phyloP scores from a whole-genome alignment of 305 asterid genomes.

The Euphrasia arctica region DNA sequence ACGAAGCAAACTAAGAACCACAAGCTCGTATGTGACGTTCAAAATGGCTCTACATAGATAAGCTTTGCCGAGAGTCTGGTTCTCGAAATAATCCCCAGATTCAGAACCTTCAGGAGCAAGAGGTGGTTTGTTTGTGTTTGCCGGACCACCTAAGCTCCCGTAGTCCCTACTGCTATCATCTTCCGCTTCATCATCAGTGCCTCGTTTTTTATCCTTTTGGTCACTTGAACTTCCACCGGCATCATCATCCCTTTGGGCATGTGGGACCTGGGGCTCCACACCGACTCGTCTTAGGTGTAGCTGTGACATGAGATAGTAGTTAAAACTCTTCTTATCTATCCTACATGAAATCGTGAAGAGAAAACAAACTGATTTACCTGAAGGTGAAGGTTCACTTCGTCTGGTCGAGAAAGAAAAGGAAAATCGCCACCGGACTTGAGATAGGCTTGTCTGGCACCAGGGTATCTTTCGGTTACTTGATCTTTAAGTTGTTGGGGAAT shows the following conservation, averaged over 20 bases:
- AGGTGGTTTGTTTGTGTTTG: constrained; percentile 41
- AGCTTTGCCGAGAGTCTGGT: constrained; percentile 32
- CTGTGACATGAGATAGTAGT: constrained; percentile 40
- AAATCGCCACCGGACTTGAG: constrained; percentile 91
- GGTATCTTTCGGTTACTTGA: constrained; percentile 79
- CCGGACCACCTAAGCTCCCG: constrained; percentile 26
- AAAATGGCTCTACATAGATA: constrained; percentile 27
- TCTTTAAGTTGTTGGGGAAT: constrained; percentile 84
- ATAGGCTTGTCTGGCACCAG: constrained; percentile 83
- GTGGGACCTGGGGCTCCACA: constrained; percentile 62
- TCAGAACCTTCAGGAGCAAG: constrained; percentile 46
- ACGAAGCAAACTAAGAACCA: constrained; percentile 28
- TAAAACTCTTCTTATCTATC: not conserved
- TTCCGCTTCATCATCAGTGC: constrained; percentile 38
- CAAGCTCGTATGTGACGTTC: constrained; percentile 18
- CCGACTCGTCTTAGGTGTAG: constrained; percentile 91
- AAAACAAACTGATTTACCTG: constrained; percentile 49
- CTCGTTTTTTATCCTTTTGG: constrained; percentile 44
- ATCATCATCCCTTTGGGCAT: constrained; percentile 46
- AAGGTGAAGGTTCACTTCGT: constrained; percentile 96
- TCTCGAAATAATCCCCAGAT: constrained; percentile 42
- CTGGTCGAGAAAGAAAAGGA: constrained; percentile 93
- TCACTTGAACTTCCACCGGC: constrained; percentile 67
- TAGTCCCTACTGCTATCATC: constrained; percentile 39
- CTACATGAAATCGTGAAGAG: not conserved